Evolutionary conservation across 306 rosid species (phyloP), one percentile per base, ranked within the genome.

Genomic region (Purshia tridentata): DNA sequence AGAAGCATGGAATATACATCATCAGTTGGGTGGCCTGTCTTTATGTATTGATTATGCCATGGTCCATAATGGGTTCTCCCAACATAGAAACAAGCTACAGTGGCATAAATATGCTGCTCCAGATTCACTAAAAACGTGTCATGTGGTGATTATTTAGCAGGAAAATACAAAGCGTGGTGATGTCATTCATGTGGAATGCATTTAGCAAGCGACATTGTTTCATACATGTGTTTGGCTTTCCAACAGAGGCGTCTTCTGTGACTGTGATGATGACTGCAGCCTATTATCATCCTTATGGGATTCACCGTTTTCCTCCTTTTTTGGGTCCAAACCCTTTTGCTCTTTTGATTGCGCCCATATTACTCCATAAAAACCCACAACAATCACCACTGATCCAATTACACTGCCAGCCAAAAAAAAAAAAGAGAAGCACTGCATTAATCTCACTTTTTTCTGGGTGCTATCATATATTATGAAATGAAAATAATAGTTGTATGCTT

Each of bases 331-430:
- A 18, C 9, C 72, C 19, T 49, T 67, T 61, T 65, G 75, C 72
- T 84, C 81, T 46, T 70, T 77, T 22, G 85, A 78, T 76, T 88
- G 88, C 35, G 90, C 86, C 96, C 91, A 88, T 54, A 83, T 8
- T n/a, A 88, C 90, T 40, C 84, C 72, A 73, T 88, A 83, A 71
- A 90, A 83, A 50, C 93, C 91, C 18, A 69, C 47, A 9, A 78
- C 82, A 40, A 88, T 82, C 22, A 81, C 69, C 23, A 78, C n/a
- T 48, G 91, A 86, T 29, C 91, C 89, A 46, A 82, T 67, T 8
- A 82, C 45, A 68, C 91, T 88, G 77, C 81, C n/a, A 22, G 39
- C 60, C 60, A 55, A 55, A 29, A 2, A 4, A 20, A 15, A 44
- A 48, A 2, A 14, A 40, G 18, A 58, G 16, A 45, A 5, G 35